Evolutionary conservation across 768 basidiomycete genomes (phyloP).

Genomic region (Tricholoma flavovirens): DNA sequence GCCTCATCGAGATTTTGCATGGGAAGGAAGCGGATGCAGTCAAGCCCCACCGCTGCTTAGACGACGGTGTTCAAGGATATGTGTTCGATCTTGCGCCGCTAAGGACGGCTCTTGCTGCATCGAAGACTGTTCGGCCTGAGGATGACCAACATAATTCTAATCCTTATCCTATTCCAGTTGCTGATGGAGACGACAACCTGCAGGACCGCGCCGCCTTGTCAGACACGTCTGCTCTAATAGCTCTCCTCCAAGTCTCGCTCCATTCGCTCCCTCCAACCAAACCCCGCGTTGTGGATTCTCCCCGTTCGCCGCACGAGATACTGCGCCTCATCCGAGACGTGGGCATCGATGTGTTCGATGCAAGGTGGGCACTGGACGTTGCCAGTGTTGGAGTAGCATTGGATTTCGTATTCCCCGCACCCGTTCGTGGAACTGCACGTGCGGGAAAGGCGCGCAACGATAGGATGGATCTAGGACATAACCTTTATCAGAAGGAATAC

Average conservation of each 20-base stretch:
- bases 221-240: slow-evolving; percentile 5
- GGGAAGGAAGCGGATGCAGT: slow-evolving; percentile 50
- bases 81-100: slow-evolving; percentile 60
- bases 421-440: background rate
- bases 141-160: background rate
- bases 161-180: background rate
- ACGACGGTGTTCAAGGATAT: slow-evolving; percentile 69
- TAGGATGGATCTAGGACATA: slow-evolving; percentile 56
- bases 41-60: slow-evolving; percentile 47
- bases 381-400: slow-evolving; percentile 70
- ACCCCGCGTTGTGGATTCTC: slow-evolving; percentile 54
- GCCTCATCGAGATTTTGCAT: slow-evolving; percentile 50
- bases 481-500: slow-evolving; percentile 58
- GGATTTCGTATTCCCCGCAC: slow-evolving; percentile 67
- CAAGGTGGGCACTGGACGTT: slow-evolving; percentile 61
- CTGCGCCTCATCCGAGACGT: slow-evolving; percentile 56
- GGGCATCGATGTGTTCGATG: slow-evolving; percentile 76
- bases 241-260: slow-evolving; percentile 59
- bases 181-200: slow-evolving; percentile 7
- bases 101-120: slow-evolving; percentile 25
- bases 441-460: slow-evolving; percentile 12
- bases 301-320: slow-evolving; percentile 67
- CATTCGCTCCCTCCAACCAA: slow-evolving; percentile 45
- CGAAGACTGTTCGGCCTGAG: background rate
- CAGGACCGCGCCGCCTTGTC: background rate